phyloP scores from a whole-genome alignment of 805 yeast species.

The Suhomyces kilbournensis region DNA sequence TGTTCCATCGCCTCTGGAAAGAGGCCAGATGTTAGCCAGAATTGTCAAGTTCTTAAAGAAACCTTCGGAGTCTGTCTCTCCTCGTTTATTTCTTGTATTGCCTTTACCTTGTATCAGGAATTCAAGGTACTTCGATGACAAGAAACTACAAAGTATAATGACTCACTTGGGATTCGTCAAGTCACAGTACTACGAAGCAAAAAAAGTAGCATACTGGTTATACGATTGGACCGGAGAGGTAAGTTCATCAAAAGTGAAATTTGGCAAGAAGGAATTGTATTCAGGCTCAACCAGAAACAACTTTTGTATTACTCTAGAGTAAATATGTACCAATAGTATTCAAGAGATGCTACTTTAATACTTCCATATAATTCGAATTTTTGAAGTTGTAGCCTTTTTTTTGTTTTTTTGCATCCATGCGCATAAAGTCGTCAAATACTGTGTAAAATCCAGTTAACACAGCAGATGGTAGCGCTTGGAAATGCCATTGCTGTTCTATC shows the following conservation, averaged over 20 bases:
- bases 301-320: slow-evolving; percentile 47
- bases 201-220: slow-evolving; percentile 73
- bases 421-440: background rate
- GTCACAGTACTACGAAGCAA: slow-evolving; percentile 52
- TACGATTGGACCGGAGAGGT: slow-evolving; percentile 45
- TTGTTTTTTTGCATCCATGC: background rate
- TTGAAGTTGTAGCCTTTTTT: background rate
- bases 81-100: slow-evolving; percentile 68
- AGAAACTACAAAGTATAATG: slow-evolving; percentile 46
- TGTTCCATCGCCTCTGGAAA: slow-evolving; percentile 64
- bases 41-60: slow-evolving; percentile 53
- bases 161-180: slow-evolving; percentile 55
- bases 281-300: slow-evolving; percentile 66
- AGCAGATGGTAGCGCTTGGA: background rate
- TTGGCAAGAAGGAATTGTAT: slow-evolving; percentile 48
- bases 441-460: background rate
- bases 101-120: slow-evolving; percentile 85
- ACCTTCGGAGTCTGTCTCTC: slow-evolving; percentile 21
- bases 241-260: slow-evolving; percentile 7
- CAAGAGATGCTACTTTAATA: background rate
- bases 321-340: background rate
- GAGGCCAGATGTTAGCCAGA: slow-evolving; percentile 77
- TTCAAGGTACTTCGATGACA: slow-evolving; percentile 69
- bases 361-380: too few relatives aligned
- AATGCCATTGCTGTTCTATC: background rate